Percentiles rank a stretch among this genome's conserved stretches.
These are phyloP conservation scores for Pythium insidiosum DNA, from an alignment of 352 stramenopile species.

Conservation along the genomic window DNA sequence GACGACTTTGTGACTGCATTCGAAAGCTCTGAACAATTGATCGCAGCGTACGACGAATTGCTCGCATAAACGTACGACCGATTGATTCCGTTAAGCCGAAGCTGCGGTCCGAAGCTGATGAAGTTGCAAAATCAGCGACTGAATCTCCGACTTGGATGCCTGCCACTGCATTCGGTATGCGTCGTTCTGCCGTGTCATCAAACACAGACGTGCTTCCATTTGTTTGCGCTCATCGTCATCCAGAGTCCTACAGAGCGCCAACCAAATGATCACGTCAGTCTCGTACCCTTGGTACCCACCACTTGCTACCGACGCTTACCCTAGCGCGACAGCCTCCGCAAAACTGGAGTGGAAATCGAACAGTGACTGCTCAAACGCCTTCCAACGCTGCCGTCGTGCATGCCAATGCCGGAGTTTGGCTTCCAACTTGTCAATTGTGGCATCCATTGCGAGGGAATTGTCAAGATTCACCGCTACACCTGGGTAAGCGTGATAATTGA, in stretches of 20 bases:
- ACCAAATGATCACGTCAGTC: no score
- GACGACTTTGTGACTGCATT: conserved; percentile 37
- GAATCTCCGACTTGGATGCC: conserved; percentile 12
- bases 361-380: conserved; percentile 14
- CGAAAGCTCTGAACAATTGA: conserved; percentile 23
- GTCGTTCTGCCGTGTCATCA: conserved; percentile 15
- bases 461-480: no score
- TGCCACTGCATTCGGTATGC: conserved; percentile 6
- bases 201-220: conserved; percentile 7
- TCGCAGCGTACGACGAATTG: conserved; percentile 32
- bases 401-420: conserved; percentile 12
- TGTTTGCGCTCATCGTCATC: conserved; percentile 1
- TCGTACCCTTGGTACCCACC: neutral
- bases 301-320: no score
- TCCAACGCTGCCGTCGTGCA: conserved; percentile 4
- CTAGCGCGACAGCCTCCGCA: conserved; percentile 8
- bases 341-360: conserved; percentile 10
- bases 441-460: neutral
- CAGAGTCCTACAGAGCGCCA: conserved; percentile 4
- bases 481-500: neutral
- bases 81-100: neutral
- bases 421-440: conserved; percentile 11
- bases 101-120: conserved; percentile 2
- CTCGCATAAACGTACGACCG: no score
- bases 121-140: conserved; percentile 19